phyloP scores from a whole-genome alignment of 106 monocot genomes.

The Phalaenopsis equestris region DNA sequence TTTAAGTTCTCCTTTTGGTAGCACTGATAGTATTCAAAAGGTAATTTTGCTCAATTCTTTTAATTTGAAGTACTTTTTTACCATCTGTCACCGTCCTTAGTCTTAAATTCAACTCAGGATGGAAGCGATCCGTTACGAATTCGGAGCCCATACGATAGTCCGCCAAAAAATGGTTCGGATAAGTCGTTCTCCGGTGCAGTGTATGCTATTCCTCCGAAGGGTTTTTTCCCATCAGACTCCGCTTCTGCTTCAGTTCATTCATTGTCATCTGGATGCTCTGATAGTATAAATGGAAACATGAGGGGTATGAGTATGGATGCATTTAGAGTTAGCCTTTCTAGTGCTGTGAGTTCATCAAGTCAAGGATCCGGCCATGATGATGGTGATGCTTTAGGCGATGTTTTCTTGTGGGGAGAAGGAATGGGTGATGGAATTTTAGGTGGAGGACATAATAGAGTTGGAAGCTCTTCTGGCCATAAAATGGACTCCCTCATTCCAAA shows the following conservation, averaged over 20 bases:
- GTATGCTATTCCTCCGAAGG: slow-evolving; percentile 35
- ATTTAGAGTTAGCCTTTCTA: slow-evolving; percentile 85
- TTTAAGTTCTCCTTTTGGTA: slow-evolving; percentile 69
- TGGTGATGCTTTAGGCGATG: slow-evolving; percentile 95
- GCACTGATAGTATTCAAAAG: slow-evolving; percentile 72
- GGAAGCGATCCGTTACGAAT: slow-evolving; percentile 42
- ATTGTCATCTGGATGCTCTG: slow-evolving; percentile 45
- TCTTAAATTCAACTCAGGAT: slow-evolving; percentile 43
- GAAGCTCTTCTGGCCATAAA: slow-evolving; percentile 36
- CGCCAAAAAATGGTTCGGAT: slow-evolving; percentile 66
- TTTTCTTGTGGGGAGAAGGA: slow-evolving; percentile 98
- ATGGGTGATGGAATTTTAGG: slow-evolving; percentile 81
- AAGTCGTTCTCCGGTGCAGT: slow-evolving; percentile 52
- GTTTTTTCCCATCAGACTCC: slow-evolving; percentile 48
- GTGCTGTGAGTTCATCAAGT: slow-evolving; percentile 98
- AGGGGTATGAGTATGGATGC: slow-evolving; percentile 54
- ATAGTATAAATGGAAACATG: slow-evolving; percentile 42
- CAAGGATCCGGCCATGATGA: slow-evolving; percentile 99
- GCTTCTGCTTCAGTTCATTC: slow-evolving; percentile 40
- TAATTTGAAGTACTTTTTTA: slow-evolving; percentile 3
- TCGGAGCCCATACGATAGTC: slow-evolving; percentile 77
- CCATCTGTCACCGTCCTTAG: slow-evolving; percentile 6
- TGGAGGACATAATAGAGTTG: slow-evolving; percentile 53
- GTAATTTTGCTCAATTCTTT: slow-evolving; percentile 22
- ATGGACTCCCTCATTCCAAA: slow-evolving; percentile 79